Conservation (phyloP, 345 rosid species). For the Gossypium turneri region DNA sequence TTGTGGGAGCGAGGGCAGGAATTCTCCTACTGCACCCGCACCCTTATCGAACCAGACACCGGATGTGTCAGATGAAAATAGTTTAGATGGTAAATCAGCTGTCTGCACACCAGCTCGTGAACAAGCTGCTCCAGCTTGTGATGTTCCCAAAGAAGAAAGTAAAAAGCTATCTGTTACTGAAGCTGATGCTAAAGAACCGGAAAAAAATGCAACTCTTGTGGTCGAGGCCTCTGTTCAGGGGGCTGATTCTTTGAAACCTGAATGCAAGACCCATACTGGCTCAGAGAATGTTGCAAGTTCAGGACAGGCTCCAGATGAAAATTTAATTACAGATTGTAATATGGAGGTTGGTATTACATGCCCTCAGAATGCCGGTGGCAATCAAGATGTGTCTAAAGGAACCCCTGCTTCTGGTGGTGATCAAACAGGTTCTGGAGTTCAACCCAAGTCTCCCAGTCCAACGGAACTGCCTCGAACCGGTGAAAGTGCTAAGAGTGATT, state of each 20-base stretch:
- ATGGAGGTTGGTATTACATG: background rate
- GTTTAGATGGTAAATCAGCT: slow-evolving; percentile 17
- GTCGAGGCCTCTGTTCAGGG: slow-evolving; percentile 20
- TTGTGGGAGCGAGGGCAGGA: slow-evolving; percentile 31
- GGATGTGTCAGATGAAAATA: slow-evolving; percentile 26
- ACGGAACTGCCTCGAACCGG: background rate
- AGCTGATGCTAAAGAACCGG: slow-evolving; percentile 12
- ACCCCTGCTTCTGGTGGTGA: slow-evolving; percentile 9
- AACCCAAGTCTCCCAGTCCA: background rate
- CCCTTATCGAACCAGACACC: slow-evolving; percentile 22
- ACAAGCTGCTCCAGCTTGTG: slow-evolving; percentile 23
- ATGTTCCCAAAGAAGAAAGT: slow-evolving; percentile 19
- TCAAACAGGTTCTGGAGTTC: slow-evolving; percentile 10
- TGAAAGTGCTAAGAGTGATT: background rate
- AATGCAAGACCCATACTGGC: slow-evolving; percentile 19
- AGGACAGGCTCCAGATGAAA: slow-evolving; percentile 8
- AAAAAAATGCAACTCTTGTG: slow-evolving; percentile 15
- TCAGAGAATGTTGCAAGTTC: slow-evolving; percentile 22
- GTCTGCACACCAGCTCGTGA: slow-evolving; percentile 20
- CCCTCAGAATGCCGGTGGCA: slow-evolving; percentile 7
- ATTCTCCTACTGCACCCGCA: slow-evolving; percentile 22
- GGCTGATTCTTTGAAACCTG: slow-evolving; percentile 25
- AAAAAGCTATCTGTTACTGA: slow-evolving; percentile 18
- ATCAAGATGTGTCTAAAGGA: slow-evolving; percentile 12
- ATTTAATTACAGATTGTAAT: background rate